Evolutionary conservation across 495 filamentous ascomycete genomes (phyloP), one percentile per base, ranked within the genome.

Genomic region (Aspergillus cavernicola): DNA sequence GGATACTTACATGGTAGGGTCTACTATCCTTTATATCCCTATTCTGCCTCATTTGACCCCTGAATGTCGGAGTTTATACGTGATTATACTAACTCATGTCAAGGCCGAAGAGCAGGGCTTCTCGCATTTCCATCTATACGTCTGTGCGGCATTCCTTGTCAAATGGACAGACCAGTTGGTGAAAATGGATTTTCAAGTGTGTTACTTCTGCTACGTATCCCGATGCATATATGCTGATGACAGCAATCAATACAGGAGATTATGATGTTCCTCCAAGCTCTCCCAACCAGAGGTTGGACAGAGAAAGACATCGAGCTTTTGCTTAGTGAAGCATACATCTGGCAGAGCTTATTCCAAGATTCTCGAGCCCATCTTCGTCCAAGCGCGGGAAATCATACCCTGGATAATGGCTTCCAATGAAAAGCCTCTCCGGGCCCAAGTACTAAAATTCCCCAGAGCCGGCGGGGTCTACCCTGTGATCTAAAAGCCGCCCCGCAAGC

Each of bases 81-180:
- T n/a, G n/a, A n/a, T n/a, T 33, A 39, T 59, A 45, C 62, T 73
- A 33, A 73, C 38, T 22, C 29, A 11, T 32, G 31, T 58, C 24
- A 50, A 96, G 92, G 90, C 93, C 50, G 93, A 98, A 78, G 95
- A 97, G 57, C 89, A 96, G 76, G 95, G 93, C 56, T 98, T 98
- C 74, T 96, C 92, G 0, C 86, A 92, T 55, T 98, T 98, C 68
- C 93, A 98, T 65, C 80, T 98, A 51, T 98, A 98, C 69, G 93
- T 98, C 26, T 98, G 93, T 67, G 93, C 93, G 47, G 93, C 93
- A 40, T 97, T 98, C 65, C 77, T 98, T n/a, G 93, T 97, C 26
- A 97, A 97, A 68, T 98, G 93, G 93, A 92, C 92, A 12, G 87
- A 93, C 58, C 87, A 91, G 63, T 79, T 98, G 35, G 81, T 90